Base-by-base conservation (phyloP, 164 flowering plant genomes). In the Stephania japonica region DNA sequence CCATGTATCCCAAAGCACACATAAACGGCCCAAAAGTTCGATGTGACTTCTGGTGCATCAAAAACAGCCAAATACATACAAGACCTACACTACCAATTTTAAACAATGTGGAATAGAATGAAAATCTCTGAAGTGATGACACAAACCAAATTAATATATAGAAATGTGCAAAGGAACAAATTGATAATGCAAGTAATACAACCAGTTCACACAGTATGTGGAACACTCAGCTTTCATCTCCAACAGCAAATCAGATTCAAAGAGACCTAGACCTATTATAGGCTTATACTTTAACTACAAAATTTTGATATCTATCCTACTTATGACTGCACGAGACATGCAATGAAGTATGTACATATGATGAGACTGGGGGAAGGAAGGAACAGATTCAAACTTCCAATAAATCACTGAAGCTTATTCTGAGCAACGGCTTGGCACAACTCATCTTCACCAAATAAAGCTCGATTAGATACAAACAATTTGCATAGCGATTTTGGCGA, bases 391-490 rank as follows among this genome's bases (percentile, higher is more conserved):
- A 67, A 75, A 75, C n/a, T 43, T 42, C 6, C 38, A 18, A 47
- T 59, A 47, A 68, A 69, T 88, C 83, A 91, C 65, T 80, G 89
- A 68, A 94, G 97, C 74, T 90, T 94, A 78, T 94, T 94, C 81
- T 94, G 93, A 76, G 98, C 90, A 78, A 92, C 98, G 71, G 98
- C 98, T 68, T 91, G 96, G 85, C 98, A 94, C 42, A 95, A 75
- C 77, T 93, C 98, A 64, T 92, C 97, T 77, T 95, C 98, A 75
- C 87, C 91, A 81, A 95, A 91, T 7, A 93, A 81, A 73, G 83
- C 97, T 73, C 96, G 81, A 78, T 86, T 90, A n/a, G 94, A 91
- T 41, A 91, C 91, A 84, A 88, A 64, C 6, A 91, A 82, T 78
- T 87, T 91, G 87, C 88, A 87, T 5, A 80, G 49, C 19, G 93